These are phyloP conservation scores for Umbelopsis ramanniana DNA, from an alignment of 192 early-diverging fungal species.

Conservation along the genomic window DNA sequence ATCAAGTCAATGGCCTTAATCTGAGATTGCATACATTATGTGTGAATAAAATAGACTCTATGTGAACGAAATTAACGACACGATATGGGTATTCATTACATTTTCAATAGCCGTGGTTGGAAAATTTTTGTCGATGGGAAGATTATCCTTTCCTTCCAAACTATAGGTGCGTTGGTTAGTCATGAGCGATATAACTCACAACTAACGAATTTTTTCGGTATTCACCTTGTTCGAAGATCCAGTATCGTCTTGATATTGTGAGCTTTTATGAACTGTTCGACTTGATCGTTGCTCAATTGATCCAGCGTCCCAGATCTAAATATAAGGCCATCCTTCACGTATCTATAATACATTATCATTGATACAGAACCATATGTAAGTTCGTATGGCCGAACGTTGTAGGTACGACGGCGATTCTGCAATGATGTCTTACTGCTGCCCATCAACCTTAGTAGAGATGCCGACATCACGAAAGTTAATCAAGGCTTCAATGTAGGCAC, in stretches of 20 bases:
- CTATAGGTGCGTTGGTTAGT: neutral
- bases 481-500: neutral
- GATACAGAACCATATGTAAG: too few species aligned
- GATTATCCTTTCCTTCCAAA: constrained; percentile 20
- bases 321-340: constrained; percentile 1
- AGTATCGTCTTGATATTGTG: constrained; percentile 30
- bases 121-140: constrained; percentile 32
- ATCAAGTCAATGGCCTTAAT: neutral
- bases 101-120: constrained; percentile 27
- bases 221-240: constrained; percentile 28
- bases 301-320: constrained; percentile 25
- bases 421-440: neutral
- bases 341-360: neutral
- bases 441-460: constrained; percentile 1
- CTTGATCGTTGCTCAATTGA: neutral
- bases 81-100: neutral
- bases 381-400: too few species aligned
- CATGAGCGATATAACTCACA: neutral
- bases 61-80: neutral
- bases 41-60: neutral
- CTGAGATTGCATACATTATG: neutral
- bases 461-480: constrained; percentile 35
- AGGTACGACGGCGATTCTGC: too few species aligned
- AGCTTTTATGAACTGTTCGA: constrained; percentile 5
- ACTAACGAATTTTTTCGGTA: neutral